phyloP scores from a whole-genome alignment of 2,329 filamentous ascomycete species.

The Colletotrichum sp. region DNA sequence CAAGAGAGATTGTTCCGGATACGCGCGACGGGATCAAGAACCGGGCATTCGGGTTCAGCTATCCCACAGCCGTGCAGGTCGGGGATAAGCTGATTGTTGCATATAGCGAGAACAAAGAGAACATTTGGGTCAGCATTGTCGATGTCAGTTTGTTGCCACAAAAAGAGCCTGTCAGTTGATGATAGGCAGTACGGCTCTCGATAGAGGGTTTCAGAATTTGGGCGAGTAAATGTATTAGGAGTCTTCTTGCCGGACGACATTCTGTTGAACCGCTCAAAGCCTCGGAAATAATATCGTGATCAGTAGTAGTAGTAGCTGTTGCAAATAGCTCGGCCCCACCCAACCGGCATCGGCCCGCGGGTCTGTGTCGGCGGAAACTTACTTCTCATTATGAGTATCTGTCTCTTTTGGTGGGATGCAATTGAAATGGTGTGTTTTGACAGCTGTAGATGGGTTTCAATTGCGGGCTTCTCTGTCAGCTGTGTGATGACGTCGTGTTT shows the following conservation, averaged over 20 bases:
- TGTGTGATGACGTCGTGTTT: not conserved
- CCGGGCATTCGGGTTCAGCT: slow-evolving; percentile 25
- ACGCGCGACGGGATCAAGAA: slow-evolving; percentile 27
- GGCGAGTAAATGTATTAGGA: not conserved
- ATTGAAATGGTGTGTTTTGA: not conserved
- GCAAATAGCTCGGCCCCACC: not conserved
- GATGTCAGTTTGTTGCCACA: slow-evolving; percentile 20
- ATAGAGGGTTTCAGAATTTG: accelerated
- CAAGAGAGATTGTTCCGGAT: slow-evolving; percentile 25
- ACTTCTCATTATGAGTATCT: not conserved
- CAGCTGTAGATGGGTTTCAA: not conserved
- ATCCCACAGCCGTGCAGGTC: slow-evolving; percentile 27
- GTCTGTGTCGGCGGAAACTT: not conserved
- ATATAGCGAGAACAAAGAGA: slow-evolving; percentile 32
- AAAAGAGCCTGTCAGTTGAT: not conserved
- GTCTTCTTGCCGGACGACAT: not conserved
- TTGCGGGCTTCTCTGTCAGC: not conserved
- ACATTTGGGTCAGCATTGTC: slow-evolving; percentile 29
- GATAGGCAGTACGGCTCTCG: no score
- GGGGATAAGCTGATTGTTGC: slow-evolving; percentile 24
- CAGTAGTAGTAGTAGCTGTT: not conserved
- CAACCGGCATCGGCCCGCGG: not conserved
- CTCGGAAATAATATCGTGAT: not conserved
- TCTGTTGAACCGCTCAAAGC: not conserved
- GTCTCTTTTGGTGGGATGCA: not conserved